Evolutionary conservation across 495 filamentous ascomycete species (phyloP).

Genomic region (Parathielavia appendiculata): DNA sequence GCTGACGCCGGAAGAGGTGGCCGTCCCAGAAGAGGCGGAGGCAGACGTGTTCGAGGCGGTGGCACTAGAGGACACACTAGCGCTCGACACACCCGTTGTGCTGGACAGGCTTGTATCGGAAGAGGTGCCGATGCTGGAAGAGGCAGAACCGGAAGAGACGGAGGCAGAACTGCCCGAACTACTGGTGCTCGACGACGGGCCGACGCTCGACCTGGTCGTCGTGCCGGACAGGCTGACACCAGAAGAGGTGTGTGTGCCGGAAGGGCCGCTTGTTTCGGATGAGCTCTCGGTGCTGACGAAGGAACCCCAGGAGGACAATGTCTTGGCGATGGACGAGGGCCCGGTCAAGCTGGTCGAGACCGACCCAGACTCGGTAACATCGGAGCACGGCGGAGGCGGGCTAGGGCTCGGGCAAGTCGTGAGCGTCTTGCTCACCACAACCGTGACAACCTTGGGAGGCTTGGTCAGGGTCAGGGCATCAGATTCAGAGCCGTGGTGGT

Average conservation of each 20-base stretch:
- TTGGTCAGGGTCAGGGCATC: slow-evolving; percentile 2
- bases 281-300: background rate
- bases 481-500: background rate
- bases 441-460: slow-evolving; percentile 18
- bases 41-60: too few species aligned
- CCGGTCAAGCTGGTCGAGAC: background rate
- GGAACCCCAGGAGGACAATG: background rate
- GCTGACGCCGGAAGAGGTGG: too few species aligned
- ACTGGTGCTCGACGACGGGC: too few species aligned
- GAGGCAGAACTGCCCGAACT: background rate
- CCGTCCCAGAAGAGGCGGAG: too few species aligned
- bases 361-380: slow-evolving; percentile 9
- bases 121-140: background rate
- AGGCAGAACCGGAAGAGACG: background rate
- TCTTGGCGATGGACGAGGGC: background rate
- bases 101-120: background rate
- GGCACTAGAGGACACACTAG: too few species aligned
- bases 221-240: background rate
- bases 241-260: background rate
- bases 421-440: slow-evolving; percentile 22
- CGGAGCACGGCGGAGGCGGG: slow-evolving; percentile 20
- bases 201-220: too few species aligned
- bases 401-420: slow-evolving; percentile 23
- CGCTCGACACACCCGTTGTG: too few species aligned
- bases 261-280: background rate